Base-by-base conservation (phyloP, 805 yeast genomes). In the Blastobotrys robertii region DNA sequence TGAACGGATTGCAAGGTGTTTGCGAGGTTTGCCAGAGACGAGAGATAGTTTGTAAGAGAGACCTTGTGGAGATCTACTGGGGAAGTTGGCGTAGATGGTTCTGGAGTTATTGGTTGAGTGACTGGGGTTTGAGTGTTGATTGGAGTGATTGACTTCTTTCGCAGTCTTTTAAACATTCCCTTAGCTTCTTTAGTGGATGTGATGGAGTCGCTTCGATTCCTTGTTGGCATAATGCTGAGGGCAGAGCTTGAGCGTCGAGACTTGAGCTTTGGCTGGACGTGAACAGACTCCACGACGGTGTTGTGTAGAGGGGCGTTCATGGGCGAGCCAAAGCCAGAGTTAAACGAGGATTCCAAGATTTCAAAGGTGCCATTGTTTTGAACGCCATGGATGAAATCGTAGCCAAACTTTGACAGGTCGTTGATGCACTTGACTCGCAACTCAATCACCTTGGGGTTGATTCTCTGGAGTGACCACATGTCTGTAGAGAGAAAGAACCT, bases 391-490 rank as follows among this genome's bases (percentile, higher is more conserved):
- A 15, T 22, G 28, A 31, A 43, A 11, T 44, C 44, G 9, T 34
- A 33, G 3, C 47, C 47, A 11, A 46, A 29, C 14, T 38, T 33
- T n/a, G 43, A 31, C n/a, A 46, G 37, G 13, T 38, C 41, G 31
- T 31, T 41, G 16, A 45, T n/a, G 30, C 46, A 43, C 13, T 30
- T 22, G 3, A 45, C 29, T 2, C 49, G 43, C 8, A 33, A 10
- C 19, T 38, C 41, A n/a, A 45, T 8, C 25, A 43, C 12, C 30
- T 29, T 34, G n/a, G 44, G 30, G 8, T 30, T 19, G 13, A 45
- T 31, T n/a, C 30, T 37, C 11, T 38, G 38, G 13, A 42, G 11
- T 11, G 28, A 12, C 50, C 50, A 47, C 12, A 44, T 19, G n/a
- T 42, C 44, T 14, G 37, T 30, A 11, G 50, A 10, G 12, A 47